Evolutionary conservation across 1,284 basidiomycete species (phyloP).

Genomic region (Puccinia triticina): DNA sequence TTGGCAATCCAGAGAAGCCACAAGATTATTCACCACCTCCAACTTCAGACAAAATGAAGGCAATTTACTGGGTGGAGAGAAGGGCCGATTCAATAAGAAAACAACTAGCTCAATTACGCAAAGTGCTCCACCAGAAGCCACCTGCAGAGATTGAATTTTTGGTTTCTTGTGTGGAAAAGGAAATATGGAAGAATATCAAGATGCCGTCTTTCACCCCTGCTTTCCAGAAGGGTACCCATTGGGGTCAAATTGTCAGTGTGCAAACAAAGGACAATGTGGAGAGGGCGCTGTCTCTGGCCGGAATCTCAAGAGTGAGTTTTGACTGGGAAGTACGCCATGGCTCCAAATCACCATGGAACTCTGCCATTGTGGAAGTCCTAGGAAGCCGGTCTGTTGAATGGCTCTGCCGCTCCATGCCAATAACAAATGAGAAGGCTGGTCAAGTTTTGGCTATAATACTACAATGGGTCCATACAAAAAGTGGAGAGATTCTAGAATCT

Average conservation of each 20-base stretch:
- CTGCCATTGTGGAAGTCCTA: not conserved
- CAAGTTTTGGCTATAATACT: not conserved
- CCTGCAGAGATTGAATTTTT: not conserved
- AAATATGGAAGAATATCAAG: constrained; percentile 3
- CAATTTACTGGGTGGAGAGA: not conserved
- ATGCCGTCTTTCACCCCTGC: not conserved
- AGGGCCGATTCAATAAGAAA: not conserved
- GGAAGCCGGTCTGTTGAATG: not conserved
- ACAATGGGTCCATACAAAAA: constrained; percentile 8
- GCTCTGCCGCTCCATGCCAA: not conserved
- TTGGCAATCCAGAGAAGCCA: not conserved
- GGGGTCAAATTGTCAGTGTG: not conserved
- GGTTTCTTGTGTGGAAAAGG: not conserved
- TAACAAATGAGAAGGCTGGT: not conserved
- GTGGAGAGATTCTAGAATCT: not conserved
- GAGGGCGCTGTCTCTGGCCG: not conserved
- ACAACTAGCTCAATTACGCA: not conserved
- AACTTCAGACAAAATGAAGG: not conserved
- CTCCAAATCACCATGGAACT: not conserved
- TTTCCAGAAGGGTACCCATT: not conserved
- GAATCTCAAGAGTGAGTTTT: not conserved
- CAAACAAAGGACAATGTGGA: constrained; percentile 2
- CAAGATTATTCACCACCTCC: constrained; percentile 10
- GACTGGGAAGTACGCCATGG: not conserved
- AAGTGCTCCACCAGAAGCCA: not conserved